Evolutionary conservation across 345 rosid species (phyloP), one percentile per base, ranked within the genome.

Genomic region (Boechera stricta): DNA sequence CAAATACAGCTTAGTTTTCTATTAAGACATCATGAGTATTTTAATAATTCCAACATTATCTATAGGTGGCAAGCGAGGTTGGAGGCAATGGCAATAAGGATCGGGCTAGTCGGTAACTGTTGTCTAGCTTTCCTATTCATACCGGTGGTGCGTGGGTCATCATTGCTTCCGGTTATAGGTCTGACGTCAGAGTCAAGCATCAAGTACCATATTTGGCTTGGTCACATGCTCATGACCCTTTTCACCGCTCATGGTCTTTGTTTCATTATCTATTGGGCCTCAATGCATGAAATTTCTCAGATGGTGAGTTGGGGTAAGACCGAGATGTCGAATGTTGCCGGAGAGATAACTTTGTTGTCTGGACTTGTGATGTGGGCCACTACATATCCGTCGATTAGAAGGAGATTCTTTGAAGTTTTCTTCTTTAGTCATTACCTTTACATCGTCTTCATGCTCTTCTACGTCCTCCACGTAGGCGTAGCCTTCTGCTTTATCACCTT

Each of bases 181-280:
- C 69, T 91, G 13, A 90, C 94, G 13, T 91, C 94, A 10, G 98
- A 93, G 59, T 82, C 81, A 2, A 84, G 96, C 90, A 91, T 93
- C 69, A 93, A 90, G 78, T 93, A 90, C 42, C 98, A 93, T 38
- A 88, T 88, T 7, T 94, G 98, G 97, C 77, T 94, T 0, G 97
- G 98, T 4, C 96, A 91, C 56, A 26, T 85, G 55, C 82, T 85
- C 74, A 84, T 94, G 91, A 5, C 71, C 10, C 45, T 91, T 69
- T 86, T 90, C 77, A 82, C 94, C 0, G 73, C 81, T 58, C 97
- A 94, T 48, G 97, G 98, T 8, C 24, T 90, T 51, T 33, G 69
- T 68, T 91, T 52, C 82, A 74, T 94, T 73, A 9, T 76, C 29
- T 75, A 39, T 11, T 91, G 94, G 91, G 72, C 71, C 0, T 61